Percentiles rank a stretch among this genome's conserved stretches.
Evolutionary conservation across 495 filamentous ascomycete genomes (phyloP).

Genomic region (Tuber indicum): DNA sequence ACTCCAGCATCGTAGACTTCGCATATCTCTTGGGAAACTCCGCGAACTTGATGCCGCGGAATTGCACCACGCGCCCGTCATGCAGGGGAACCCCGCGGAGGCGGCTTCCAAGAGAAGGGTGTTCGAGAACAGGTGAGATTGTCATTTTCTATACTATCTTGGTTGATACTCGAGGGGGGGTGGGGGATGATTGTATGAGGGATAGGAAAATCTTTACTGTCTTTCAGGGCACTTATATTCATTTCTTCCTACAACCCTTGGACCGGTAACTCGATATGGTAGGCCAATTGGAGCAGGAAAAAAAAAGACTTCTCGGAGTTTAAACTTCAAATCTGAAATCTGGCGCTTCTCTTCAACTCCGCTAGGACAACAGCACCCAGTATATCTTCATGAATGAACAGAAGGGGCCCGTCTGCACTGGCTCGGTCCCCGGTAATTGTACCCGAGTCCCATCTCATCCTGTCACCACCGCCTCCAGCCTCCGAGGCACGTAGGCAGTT

Average conservation of each 20-base stretch:
- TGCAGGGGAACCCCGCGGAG: neutral
- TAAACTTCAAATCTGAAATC: neutral
- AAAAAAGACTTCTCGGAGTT: neutral
- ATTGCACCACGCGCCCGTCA: neutral
- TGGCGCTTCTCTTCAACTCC: neutral
- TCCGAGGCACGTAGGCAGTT: neutral
- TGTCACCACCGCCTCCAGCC: neutral
- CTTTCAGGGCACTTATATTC: neutral
- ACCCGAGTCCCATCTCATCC: neutral
- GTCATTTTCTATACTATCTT: neutral
- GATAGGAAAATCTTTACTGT: neutral
- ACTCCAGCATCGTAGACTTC: neutral
- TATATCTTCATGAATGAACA: neutral
- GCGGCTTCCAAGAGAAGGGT: neutral
- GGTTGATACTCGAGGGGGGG: neutral
- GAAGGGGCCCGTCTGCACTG: neutral
- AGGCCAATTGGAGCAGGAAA: neutral
- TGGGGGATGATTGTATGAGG: neutral
- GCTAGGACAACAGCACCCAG: neutral
- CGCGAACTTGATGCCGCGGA: neutral
- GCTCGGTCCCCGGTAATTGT: neutral
- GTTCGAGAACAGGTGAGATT: neutral
- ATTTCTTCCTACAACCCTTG: neutral
- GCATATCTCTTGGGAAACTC: neutral
- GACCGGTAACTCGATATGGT: neutral